These are phyloP conservation scores for Coniochaeta prunicola DNA, from an alignment of 2,329 filamentous ascomycete genomes.

Conservation along the genomic window DNA sequence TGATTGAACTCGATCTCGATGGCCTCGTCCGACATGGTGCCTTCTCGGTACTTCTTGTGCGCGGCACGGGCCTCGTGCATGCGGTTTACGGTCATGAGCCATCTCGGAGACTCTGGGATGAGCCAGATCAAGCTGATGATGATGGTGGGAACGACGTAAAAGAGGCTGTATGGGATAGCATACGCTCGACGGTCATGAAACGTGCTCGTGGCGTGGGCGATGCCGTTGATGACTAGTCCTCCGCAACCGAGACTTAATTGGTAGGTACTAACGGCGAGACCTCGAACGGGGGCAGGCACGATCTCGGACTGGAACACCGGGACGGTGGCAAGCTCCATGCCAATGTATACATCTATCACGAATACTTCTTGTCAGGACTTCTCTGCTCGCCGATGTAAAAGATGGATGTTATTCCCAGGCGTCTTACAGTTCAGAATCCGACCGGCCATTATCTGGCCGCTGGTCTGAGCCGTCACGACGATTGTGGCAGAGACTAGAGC, in stretches of 20 bases:
- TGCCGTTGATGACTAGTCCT: constrained; percentile 12
- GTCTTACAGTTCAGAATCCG: constrained; percentile 23
- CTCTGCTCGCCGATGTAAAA: too few relatives aligned
- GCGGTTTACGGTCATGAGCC: constrained; percentile 15
- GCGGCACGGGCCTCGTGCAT: constrained; percentile 11
- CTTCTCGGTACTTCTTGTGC: constrained; percentile 9
- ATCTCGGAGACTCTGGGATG: constrained; percentile 18
- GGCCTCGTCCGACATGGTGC: constrained; percentile 3
- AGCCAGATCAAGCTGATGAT: constrained; percentile 18
- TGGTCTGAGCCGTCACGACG: constrained; percentile 20
- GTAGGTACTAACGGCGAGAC: constrained; percentile 26
- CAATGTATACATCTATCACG: constrained; percentile 24
- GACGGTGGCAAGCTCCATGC: constrained; percentile 29
- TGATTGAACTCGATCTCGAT: constrained; percentile 4
- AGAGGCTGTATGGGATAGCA: constrained; percentile 25
- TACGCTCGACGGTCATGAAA: constrained; percentile 22
- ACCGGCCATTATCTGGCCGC: constrained; percentile 23
- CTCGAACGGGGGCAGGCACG: constrained; percentile 19
- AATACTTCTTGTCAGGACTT: not conserved
- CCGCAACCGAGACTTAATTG: constrained; percentile 18
- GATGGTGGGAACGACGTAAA: constrained; percentile 23
- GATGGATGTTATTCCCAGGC: too few relatives aligned
- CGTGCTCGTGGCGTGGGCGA: constrained; percentile 21
- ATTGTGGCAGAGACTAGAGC: constrained; percentile 24
- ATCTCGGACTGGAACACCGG: constrained; percentile 28